phyloP scores from a whole-genome alignment of 169 alveolate genomes.

The Theileria luwenshuni region DNA sequence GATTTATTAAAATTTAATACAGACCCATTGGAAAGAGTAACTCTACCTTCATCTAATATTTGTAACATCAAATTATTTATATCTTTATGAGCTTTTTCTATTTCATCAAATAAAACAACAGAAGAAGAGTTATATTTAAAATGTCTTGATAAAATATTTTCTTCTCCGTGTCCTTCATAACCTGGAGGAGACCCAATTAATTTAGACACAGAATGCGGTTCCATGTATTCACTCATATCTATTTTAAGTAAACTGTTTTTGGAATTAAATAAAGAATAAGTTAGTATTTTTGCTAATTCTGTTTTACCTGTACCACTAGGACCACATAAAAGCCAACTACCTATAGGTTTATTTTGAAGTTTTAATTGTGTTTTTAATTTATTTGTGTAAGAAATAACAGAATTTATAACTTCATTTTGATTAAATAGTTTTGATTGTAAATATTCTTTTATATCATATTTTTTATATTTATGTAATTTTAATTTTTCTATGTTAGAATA shows the following conservation, averaged over 20 bases:
- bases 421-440: conserved; percentile 73
- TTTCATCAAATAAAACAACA: conserved; percentile 86
- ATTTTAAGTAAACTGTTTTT: conserved; percentile 77
- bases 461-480: too few relatives aligned
- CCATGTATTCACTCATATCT: conserved; percentile 91
- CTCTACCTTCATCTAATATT: conserved; percentile 78
- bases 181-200: conserved; percentile 92
- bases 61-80: conserved; percentile 78
- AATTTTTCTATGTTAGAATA: too few relatives aligned
- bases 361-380: conserved; percentile 82
- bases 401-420: conserved; percentile 75
- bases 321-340: conserved; percentile 86
- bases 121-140: conserved; percentile 58
- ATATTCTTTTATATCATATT: conserved; percentile 69
- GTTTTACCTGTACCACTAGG: conserved; percentile 90
- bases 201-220: conserved; percentile 85
- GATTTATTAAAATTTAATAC: conserved; percentile 77
- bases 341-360: conserved; percentile 87
- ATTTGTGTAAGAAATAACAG: conserved; percentile 70
- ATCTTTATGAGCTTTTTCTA: conserved; percentile 88
- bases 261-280: conserved; percentile 81
- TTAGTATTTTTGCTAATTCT: conserved; percentile 85
- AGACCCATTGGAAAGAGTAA: conserved; percentile 81
- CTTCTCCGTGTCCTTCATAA: conserved; percentile 57
- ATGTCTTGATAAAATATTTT: conserved; percentile 27